Evolutionary conservation across 805 yeast genomes (phyloP).

Genomic region (Osmozyma mogii): DNA sequence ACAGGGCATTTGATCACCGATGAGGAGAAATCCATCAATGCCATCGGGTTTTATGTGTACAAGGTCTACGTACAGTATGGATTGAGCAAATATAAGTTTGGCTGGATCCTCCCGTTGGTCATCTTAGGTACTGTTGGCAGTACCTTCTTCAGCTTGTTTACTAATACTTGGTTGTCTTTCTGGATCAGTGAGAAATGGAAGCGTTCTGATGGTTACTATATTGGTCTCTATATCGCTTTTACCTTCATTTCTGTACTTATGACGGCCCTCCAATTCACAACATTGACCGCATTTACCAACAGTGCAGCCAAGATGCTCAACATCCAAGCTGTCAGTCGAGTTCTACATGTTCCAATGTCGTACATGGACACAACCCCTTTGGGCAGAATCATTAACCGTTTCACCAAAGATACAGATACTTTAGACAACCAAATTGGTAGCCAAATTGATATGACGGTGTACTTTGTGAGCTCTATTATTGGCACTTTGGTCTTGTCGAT

Average conservation of each 20-base stretch:
- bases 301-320: slow-evolving; percentile 11
- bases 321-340: slow-evolving; percentile 8
- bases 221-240: slow-evolving; percentile 14
- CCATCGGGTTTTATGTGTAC: slow-evolving; percentile 2
- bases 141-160: slow-evolving; percentile 13
- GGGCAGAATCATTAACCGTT: slow-evolving; percentile 20
- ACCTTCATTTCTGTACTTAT: slow-evolving; percentile 10
- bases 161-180: slow-evolving; percentile 18
- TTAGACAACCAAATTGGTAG: slow-evolving; percentile 18
- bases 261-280: slow-evolving; percentile 3
- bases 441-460: slow-evolving; percentile 10
- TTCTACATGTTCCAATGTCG: slow-evolving; percentile 17
- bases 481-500: slow-evolving; percentile 4
- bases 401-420: slow-evolving; percentile 18
- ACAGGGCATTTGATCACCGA: slow-evolving; percentile 3
- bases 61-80: slow-evolving; percentile 4
- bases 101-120: slow-evolving; percentile 3
- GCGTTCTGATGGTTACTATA: slow-evolving; percentile 7
- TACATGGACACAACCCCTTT: slow-evolving; percentile 20
- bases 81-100: slow-evolving; percentile 1
- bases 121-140: slow-evolving; percentile 1
- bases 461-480: neutral
- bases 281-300: slow-evolving; percentile 10
- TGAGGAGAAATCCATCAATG: slow-evolving; percentile 4
- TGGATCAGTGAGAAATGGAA: slow-evolving; percentile 13